These are phyloP conservation scores for Flaveria robusta DNA, from an alignment of 129 eudicot genomes.

Conservation along the genomic window DNA sequence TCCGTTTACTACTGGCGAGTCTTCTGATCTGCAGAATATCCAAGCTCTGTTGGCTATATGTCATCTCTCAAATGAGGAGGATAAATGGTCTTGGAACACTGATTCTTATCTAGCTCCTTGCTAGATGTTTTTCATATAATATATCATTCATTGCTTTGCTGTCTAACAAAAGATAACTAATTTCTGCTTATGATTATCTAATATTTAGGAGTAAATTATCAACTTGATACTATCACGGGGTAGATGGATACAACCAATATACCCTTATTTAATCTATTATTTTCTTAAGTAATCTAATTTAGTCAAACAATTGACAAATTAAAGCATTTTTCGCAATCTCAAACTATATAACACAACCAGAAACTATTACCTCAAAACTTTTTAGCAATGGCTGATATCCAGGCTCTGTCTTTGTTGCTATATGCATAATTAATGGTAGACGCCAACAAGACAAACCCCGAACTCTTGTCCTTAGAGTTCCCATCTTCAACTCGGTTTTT, in stretches of 20 bases:
- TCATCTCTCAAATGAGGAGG: no score
- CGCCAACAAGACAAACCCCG: conserved; percentile 74
- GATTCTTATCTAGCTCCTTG: no score
- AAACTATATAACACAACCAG: not conserved
- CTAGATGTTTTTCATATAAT: no score
- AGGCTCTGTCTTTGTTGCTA: conserved; percentile 67
- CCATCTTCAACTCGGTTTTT: conserved; percentile 14
- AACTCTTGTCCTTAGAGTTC: conserved; percentile 26
- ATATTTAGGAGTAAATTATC: no score
- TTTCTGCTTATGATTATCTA: no score
- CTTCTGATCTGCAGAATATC: no score
- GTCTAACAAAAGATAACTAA: no score
- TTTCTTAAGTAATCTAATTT: not conserved
- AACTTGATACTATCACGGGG: not conserved
- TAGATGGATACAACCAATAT: not conserved
- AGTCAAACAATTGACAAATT: not conserved
- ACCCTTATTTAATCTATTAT: not conserved
- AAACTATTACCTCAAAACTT: conserved; percentile 46
- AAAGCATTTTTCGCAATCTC: not conserved
- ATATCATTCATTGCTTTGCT: no score
- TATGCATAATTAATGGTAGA: conserved; percentile 70
- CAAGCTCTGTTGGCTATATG: no score
- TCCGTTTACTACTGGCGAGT: no score
- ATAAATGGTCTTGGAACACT: no score
- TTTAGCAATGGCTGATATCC: conserved; percentile 76